Base-by-base conservation (phyloP, 2,329 filamentous ascomycete species). In the Ophiocordyceps camponoti-saundersi region DNA sequence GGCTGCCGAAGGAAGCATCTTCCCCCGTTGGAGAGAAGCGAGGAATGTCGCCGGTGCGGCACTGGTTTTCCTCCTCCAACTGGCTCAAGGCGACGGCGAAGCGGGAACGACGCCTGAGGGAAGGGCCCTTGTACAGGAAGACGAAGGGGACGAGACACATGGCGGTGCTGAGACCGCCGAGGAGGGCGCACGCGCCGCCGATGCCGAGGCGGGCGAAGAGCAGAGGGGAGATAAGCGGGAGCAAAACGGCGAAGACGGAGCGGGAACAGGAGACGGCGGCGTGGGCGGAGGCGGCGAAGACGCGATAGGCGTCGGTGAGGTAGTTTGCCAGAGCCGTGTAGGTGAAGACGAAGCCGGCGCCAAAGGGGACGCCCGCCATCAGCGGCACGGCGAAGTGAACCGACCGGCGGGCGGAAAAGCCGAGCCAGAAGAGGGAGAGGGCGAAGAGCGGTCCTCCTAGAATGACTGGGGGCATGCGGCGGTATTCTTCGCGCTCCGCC, bases 231-330 rank as follows among this genome's bases (percentile, higher is more conserved):
- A 71, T 71, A 18, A 82, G 64, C 4, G 79, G 78, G 43, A 82
- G 64, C 1, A 79, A 62, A 1, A 95, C 89, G 42, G 88, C 86
- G 1, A 90, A 93, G 61, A 96, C 86, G 83, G 92, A 92, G 47
- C 92, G 89, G 1, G 85, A 95, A 65, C 65, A 94, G 48, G 92
- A 96, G 65, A 66, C 94, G 46, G 70, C 82, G 57, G 92, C 90
- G 42, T 74, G 96, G 57, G 85, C 89, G 21, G 81, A 79, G 57
- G 80, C 79, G 44, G 78, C 76, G 53, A 75, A 82, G 43, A 78
- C 70, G 52, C 77, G 72, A 59, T 83, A 83, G n/a, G 79, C 77
- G 53, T 82, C 79, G 30, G 73, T 77, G 15, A 81, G 66, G 54
- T 82, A 82, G 53, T 80, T 80, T 20, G 81, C 61, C 23, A 80